A percentile compares a stretch with the other conserved stretches of the same genome.
Evolutionary conservation across 805 yeast species (phyloP).

Genomic region (Barnettozyma populi): DNA sequence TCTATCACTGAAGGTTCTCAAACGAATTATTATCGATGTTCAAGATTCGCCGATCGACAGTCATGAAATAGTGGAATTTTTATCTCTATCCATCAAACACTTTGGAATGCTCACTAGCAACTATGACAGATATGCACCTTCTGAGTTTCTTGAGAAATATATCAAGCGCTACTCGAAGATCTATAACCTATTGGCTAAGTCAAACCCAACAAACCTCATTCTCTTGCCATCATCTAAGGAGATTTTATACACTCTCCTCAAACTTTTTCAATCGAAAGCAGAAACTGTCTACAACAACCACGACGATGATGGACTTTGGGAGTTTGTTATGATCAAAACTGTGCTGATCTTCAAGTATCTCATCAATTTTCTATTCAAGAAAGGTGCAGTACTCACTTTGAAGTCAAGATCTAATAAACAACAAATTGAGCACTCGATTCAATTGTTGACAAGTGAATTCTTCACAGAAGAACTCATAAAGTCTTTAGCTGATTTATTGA

Average conservation of each 20-base stretch:
- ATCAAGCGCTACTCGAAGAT: conserved; percentile 73
- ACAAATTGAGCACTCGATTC: conserved; percentile 56
- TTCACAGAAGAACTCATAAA: conserved; percentile 53
- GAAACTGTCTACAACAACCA: conserved; percentile 54
- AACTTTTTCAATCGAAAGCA: conserved; percentile 60
- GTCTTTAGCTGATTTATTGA: conserved; percentile 58
- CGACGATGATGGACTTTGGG: conserved; percentile 63
- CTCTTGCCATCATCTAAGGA: conserved; percentile 59
- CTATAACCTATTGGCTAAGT: conserved; percentile 51
- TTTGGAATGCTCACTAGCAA: conserved; percentile 49
- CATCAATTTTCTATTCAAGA: conserved; percentile 54
- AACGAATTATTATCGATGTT: conserved; percentile 74
- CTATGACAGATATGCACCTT: conserved; percentile 42
- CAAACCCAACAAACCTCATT: conserved; percentile 66
- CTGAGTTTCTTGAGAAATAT: conserved; percentile 54
- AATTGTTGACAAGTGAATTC: conserved; percentile 44
- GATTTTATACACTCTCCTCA: conserved; percentile 55
- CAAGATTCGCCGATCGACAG: conserved; percentile 64
- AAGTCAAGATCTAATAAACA: conserved; percentile 59
- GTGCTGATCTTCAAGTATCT: conserved; percentile 60
- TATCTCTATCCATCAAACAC: conserved; percentile 51
- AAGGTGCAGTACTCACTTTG: conserved; percentile 58
- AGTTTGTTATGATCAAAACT: conserved; percentile 60
- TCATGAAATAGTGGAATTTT: conserved; percentile 52
- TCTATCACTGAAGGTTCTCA: conserved; percentile 63